phyloP scores from a whole-genome alignment of 2,329 filamentous ascomycete species.

The Fusarium chlamydosporum region DNA sequence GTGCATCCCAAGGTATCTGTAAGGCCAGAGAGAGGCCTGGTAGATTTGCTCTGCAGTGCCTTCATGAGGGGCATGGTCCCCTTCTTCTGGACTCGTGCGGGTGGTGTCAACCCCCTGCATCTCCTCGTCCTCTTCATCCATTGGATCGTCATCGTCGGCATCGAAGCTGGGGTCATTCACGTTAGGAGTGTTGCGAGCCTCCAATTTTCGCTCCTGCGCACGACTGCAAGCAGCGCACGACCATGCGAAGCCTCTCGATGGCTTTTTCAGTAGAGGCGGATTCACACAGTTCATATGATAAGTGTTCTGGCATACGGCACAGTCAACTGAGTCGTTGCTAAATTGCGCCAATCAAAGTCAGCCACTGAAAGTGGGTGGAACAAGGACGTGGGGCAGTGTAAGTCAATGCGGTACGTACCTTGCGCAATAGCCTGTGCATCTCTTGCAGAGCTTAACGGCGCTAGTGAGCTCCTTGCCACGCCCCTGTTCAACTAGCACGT shows the following conservation, averaged over 20 bases:
- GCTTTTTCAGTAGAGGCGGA: conserved; percentile 93
- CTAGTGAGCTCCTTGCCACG: conserved; percentile 96
- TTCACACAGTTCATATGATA: conserved; percentile 99
- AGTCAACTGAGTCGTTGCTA: conserved; percentile 95
- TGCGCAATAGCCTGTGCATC: conserved; percentile 91
- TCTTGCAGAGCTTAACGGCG: conserved; percentile 95
- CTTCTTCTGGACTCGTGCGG: conserved; percentile 73
- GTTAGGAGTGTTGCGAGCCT: conserved; percentile 88
- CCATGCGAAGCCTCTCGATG: conserved; percentile 97
- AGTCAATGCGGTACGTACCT: conserved; percentile 69
- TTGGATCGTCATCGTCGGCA: conserved; percentile 72
- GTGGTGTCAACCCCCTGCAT: conserved; percentile 69
- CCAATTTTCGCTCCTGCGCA: conserved; percentile 92
- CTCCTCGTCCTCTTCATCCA: conserved; percentile 80
- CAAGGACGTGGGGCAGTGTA: conserved; percentile 38
- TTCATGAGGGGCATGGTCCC: conserved; percentile 67
- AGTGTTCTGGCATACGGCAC: conserved; percentile 92
- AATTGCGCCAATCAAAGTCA: conserved; percentile 43
- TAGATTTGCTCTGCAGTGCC: conserved; percentile 89
- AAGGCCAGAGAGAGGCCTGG: conserved; percentile 95
- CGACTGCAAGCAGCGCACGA: conserved; percentile 96
- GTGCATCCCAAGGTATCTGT: conserved; percentile 94
- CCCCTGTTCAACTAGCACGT: conserved; percentile 92
- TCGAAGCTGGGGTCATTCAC: conserved; percentile 77
- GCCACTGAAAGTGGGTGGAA: conserved; percentile 42